A percentile compares a stretch with the other conserved stretches of the same genome.
phyloP scores from a whole-genome alignment of 352 stramenopile genomes.

The Aphanomyces astaci region DNA sequence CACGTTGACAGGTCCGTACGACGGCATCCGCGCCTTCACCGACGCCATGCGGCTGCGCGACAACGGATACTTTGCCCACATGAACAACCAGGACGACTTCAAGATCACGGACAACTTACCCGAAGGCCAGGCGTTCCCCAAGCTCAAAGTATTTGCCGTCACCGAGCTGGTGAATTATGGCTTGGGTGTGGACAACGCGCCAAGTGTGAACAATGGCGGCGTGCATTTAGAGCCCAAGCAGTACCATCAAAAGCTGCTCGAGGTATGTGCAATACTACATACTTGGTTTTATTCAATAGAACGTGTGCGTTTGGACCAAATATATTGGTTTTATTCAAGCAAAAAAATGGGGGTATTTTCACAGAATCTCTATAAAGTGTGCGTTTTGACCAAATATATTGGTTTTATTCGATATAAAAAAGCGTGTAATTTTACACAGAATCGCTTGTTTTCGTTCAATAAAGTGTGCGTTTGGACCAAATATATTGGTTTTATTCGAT shows the following conservation, averaged over 20 bases:
- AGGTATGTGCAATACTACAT: too few species aligned
- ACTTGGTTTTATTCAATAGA: too few species aligned
- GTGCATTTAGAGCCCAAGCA: slow-evolving; percentile 35
- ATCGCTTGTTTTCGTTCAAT: too few species aligned
- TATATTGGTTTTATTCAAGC: too few species aligned
- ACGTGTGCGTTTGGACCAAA: too few species aligned
- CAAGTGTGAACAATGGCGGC: slow-evolving; percentile 21
- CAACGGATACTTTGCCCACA: slow-evolving; percentile 39
- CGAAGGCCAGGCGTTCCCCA: slow-evolving; percentile 41
- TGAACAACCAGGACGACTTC: slow-evolving; percentile 39
- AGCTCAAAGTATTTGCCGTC: slow-evolving; percentile 52
- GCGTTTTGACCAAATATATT: background rate
- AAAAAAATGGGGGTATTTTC: too few species aligned
- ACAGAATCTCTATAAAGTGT: too few species aligned
- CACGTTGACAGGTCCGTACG: slow-evolving; percentile 43
- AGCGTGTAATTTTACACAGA: too few species aligned
- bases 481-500: background rate
- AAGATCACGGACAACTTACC: slow-evolving; percentile 62
- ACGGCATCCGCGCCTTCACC: slow-evolving; percentile 34
- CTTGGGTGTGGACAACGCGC: slow-evolving; percentile 37
- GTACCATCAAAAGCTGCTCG: slow-evolving; percentile 55
- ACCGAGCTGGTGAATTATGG: slow-evolving; percentile 73
- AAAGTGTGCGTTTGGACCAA: too few species aligned
- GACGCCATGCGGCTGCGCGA: slow-evolving; percentile 32
- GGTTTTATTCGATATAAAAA: too few species aligned